A percentile compares a stretch with the other conserved stretches of the same genome.
Evolutionary conservation across 177 flowering plant species (phyloP).

Genomic region (Tripterygium wilfordii): DNA sequence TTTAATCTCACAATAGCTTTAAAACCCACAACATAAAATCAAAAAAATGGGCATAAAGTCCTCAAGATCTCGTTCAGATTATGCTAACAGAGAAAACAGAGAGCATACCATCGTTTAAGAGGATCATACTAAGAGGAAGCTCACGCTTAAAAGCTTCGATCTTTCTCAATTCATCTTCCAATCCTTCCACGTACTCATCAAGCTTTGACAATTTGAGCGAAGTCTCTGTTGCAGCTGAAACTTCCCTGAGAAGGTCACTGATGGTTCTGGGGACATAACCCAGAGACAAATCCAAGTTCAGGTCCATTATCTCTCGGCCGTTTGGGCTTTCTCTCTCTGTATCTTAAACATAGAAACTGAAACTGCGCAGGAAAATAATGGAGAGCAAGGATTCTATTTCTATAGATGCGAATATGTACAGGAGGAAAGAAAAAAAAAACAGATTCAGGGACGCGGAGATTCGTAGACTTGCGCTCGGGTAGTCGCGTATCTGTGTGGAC

Average conservation of each 20-base stretch:
- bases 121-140: slow-evolving; percentile 69
- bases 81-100: neutral
- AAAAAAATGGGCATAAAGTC: no score
- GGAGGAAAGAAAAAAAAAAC: neutral
- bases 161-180: slow-evolving; percentile 65
- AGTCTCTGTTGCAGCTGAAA: slow-evolving; percentile 13
- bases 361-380: neutral
- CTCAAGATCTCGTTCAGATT: no score
- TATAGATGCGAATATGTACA: neutral
- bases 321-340: neutral
- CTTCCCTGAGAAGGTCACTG: slow-evolving; percentile 16
- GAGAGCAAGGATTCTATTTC: neutral
- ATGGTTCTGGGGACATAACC: slow-evolving; percentile 18
- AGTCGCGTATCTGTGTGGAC: slow-evolving; percentile 25
- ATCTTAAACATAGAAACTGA: neutral
- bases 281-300: slow-evolving; percentile 28
- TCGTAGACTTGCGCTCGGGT: slow-evolving; percentile 15
- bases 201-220: slow-evolving; percentile 23
- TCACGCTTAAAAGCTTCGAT: slow-evolving; percentile 69
- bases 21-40: slow-evolving; percentile 7
- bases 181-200: slow-evolving; percentile 24
- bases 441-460: slow-evolving; percentile 13
- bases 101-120: slow-evolving; percentile 52
- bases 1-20: slow-evolving; percentile 40
- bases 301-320: slow-evolving; percentile 10